A percentile compares a stretch with the other conserved stretches of the same genome.
These are phyloP conservation scores for Maudiozyma bulderi DNA, from an alignment of 805 yeast species.

Conservation along the genomic window DNA sequence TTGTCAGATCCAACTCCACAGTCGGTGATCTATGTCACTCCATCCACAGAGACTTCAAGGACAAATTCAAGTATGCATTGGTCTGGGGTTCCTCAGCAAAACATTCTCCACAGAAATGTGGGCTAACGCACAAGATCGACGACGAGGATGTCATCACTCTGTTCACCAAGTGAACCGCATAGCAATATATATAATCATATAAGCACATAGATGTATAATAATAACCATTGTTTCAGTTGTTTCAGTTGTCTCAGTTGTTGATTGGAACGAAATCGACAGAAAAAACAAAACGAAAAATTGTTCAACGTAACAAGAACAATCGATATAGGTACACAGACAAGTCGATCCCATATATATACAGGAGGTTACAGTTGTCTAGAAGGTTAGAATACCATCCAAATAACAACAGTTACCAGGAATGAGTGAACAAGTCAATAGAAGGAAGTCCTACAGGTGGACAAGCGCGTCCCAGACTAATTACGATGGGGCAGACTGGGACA, in stretches of 20 bases:
- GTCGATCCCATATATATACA: no score
- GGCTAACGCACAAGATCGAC: conserved; percentile 67
- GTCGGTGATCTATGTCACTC: conserved; percentile 85
- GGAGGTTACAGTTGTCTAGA: no score
- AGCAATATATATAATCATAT: neutral
- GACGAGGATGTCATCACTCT: conserved; percentile 94
- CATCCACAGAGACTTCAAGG: conserved; percentile 85
- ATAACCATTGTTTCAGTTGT: no score
- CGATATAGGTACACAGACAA: no score
- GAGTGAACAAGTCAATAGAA: conserved; percentile 24
- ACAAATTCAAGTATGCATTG: conserved; percentile 84
- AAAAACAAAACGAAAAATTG: neutral
- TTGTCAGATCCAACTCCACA: conserved; percentile 69
- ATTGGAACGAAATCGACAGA: neutral
- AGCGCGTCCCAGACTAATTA: conserved; percentile 33
- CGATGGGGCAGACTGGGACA: conserved; percentile 36
- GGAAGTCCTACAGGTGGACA: conserved; percentile 35
- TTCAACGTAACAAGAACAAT: no score
- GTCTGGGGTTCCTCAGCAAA: conserved; percentile 96
- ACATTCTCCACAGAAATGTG: conserved; percentile 95
- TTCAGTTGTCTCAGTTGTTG: no score
- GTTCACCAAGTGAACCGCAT: conserved; percentile 54
- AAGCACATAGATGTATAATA: no score
- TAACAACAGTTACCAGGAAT: neutral
- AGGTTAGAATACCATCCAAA: no score